Evolutionary conservation across 2,329 filamentous ascomycete genomes (phyloP), one percentile per base, ranked within the genome.

Genomic region (Pseudogymnoascus sp.): DNA sequence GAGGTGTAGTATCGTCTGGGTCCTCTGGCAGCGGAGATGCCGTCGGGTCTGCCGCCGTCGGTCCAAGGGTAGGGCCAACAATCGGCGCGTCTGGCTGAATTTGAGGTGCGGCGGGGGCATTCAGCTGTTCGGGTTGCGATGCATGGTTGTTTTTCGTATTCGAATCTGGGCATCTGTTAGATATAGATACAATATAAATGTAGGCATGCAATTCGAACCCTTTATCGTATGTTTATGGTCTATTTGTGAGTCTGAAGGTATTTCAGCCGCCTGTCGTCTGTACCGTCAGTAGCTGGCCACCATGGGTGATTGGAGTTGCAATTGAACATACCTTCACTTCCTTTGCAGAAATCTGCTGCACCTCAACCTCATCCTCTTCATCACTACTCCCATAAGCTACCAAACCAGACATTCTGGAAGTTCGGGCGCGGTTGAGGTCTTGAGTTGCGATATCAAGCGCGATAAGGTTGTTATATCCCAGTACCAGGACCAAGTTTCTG

Each of bases 361-460:
- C 42, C 15, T 67, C 64, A 11, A 66, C 63, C 59, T 70, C 65
- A 53, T 73, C 73, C 19, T 74, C 73, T 44, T 76, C 75, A 38
- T 75, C 75, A 60, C 75, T 76, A 66, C 75, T 77, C 60, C 70
- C 73, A 68, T 77, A 77, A 67, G 70, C 70, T 33, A 77, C 75
- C 56, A 77, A 67, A 33, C 68, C 73, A 67, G 70, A 67, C 72
- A 74, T 74, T 37, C 56, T 69, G 21, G 19, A 21, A 23, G 53
- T 40, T 26, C 3, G 1, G 23, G n/a, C 37, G 59, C 7, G 23
- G 59, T 26, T 38, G 19, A 11, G 59, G 33, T 31, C 23, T 11
- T 40, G 15, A 2, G 33, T 60, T 38, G 33, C 7, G 33, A 60
- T 42, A 60, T 60, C 33, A 26, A 60, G 29, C 37, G 19, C 37